phyloP scores from a whole-genome alignment of 495 filamentous ascomycete genomes.

The Tuber indicum region DNA sequence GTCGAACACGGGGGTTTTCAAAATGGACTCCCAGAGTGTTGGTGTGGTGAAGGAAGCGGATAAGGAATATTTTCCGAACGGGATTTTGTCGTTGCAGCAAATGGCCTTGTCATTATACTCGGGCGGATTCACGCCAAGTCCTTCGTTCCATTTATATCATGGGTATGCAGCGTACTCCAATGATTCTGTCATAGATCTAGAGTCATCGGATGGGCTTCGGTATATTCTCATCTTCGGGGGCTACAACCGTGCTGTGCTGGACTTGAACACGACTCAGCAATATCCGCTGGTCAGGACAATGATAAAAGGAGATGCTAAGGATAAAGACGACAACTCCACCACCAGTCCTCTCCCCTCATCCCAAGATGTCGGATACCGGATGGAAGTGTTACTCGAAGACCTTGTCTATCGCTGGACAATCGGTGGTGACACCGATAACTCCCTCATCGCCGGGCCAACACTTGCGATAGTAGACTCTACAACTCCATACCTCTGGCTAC shows the following conservation, averaged over 20 bases:
- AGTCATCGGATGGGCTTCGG: neutral
- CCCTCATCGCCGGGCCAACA: slow-evolving; percentile 16
- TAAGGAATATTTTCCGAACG: slow-evolving; percentile 19
- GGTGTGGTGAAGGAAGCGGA: slow-evolving; percentile 24
- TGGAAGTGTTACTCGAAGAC: slow-evolving; percentile 30
- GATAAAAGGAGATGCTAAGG: neutral
- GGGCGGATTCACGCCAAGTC: slow-evolving; percentile 17
- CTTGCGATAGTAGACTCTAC: slow-evolving; percentile 36
- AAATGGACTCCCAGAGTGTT: slow-evolving; percentile 21
- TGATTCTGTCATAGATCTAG: slow-evolving; percentile 2
- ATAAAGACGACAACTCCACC: neutral
- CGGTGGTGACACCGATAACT: slow-evolving; percentile 32
- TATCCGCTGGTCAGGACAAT: slow-evolving; percentile 27
- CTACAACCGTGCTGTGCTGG: slow-evolving; percentile 17
- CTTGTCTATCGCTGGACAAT: slow-evolving; percentile 35
- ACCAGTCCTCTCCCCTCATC: slow-evolving; percentile 16
- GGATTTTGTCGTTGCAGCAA: slow-evolving; percentile 30
- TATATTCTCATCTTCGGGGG: slow-evolving; percentile 35
- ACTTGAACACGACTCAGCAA: slow-evolving; percentile 36
- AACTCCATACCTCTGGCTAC: slow-evolving; percentile 37
- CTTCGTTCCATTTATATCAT: slow-evolving; percentile 30
- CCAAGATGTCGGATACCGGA: slow-evolving; percentile 17
- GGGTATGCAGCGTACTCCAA: slow-evolving; percentile 16
- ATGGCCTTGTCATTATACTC: slow-evolving; percentile 30
- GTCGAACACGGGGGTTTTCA: slow-evolving; percentile 26